Conservation (phyloP, 306 rosid species). For the Prunus campanulata region DNA sequence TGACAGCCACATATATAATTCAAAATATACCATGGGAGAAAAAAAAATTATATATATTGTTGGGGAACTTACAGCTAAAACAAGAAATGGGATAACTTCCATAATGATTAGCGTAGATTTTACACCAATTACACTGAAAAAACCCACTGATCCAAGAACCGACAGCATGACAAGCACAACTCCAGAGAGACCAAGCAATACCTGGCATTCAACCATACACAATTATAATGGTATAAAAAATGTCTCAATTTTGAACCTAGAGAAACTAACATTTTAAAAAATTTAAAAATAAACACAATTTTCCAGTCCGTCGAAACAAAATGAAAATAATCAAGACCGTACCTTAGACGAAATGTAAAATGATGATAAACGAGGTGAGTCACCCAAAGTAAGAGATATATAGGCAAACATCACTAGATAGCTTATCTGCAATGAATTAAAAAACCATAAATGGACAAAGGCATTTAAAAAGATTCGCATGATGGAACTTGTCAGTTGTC, state of each 20-base stretch:
- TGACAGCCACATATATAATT: not conserved
- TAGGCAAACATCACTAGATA: slow-evolving; percentile 97
- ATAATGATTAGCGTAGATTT: slow-evolving; percentile 93
- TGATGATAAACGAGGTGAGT: slow-evolving; percentile 58
- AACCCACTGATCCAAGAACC: slow-evolving; percentile 91
- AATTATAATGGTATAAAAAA: slow-evolving; percentile 11
- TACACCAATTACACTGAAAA: slow-evolving; percentile 87
- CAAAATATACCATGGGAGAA: not conserved
- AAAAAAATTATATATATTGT: not conserved
- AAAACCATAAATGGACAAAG: slow-evolving; percentile 16
- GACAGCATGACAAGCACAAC: slow-evolving; percentile 93
- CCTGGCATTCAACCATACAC: slow-evolving; percentile 47
- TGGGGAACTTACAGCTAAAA: slow-evolving; percentile 82
- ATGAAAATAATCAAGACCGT: slow-evolving; percentile 20
- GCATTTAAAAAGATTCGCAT: slow-evolving; percentile 3
- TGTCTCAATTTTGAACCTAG: slow-evolving; percentile 4
- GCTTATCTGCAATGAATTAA: slow-evolving; percentile 71
- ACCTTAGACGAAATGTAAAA: slow-evolving; percentile 96
- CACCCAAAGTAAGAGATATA: slow-evolving; percentile 95
- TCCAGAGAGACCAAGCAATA: slow-evolving; percentile 91
- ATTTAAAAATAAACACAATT: not conserved
- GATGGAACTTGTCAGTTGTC: not conserved
- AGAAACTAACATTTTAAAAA: not conserved
- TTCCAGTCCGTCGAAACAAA: not conserved
- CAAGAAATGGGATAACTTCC: slow-evolving; percentile 99